A percentile compares a stretch with the other conserved stretches of the same genome.
These are phyloP conservation scores for Chrysosphaeria jannelii DNA, from an alignment of 2,329 filamentous ascomycete species.

Conservation along the genomic window DNA sequence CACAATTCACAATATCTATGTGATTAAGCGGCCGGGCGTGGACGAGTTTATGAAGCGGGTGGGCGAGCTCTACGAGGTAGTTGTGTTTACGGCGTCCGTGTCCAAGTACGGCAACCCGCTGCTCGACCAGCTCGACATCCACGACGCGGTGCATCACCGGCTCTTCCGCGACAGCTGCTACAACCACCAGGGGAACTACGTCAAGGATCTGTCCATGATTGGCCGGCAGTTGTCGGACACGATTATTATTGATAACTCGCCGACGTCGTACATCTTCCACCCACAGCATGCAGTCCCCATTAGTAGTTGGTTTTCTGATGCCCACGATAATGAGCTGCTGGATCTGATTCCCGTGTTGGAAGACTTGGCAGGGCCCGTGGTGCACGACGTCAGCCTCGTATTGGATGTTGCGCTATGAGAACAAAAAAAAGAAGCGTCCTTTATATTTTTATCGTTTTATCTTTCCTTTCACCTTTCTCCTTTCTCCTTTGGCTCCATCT, in stretches of 20 bases:
- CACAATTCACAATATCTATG: conserved; percentile 97
- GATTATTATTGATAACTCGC: conserved; percentile 98
- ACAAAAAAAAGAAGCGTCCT: too few relatives aligned
- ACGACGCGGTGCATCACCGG: conserved; percentile 83
- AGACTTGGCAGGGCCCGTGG: conserved; percentile 66
- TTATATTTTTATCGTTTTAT: too few relatives aligned
- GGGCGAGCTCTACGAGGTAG: conserved; percentile 90
- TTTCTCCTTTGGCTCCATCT: too few relatives aligned
- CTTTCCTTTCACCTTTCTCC: conserved; percentile 1
- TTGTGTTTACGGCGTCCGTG: conserved; percentile 93
- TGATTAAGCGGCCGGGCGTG: conserved; percentile 95
- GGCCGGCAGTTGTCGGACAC: conserved; percentile 88
- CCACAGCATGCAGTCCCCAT: conserved; percentile 96
- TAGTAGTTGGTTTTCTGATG: conserved; percentile 99
- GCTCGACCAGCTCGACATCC: conserved; percentile 87
- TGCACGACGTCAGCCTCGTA: conserved; percentile 88
- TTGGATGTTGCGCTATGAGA: conserved; percentile 62
- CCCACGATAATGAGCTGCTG: conserved; percentile 92
- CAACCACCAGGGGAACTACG: conserved; percentile 97
- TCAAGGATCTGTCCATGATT: conserved; percentile 94
- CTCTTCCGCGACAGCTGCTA: conserved; percentile 97
- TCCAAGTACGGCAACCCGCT: conserved; percentile 98
- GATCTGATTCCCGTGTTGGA: conserved; percentile 95
- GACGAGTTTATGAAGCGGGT: conserved; percentile 98
- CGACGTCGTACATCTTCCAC: conserved; percentile 98